These are phyloP conservation scores for Cercospora berteroae DNA, from an alignment of 2,329 filamentous ascomycete genomes.

Conservation along the genomic window DNA sequence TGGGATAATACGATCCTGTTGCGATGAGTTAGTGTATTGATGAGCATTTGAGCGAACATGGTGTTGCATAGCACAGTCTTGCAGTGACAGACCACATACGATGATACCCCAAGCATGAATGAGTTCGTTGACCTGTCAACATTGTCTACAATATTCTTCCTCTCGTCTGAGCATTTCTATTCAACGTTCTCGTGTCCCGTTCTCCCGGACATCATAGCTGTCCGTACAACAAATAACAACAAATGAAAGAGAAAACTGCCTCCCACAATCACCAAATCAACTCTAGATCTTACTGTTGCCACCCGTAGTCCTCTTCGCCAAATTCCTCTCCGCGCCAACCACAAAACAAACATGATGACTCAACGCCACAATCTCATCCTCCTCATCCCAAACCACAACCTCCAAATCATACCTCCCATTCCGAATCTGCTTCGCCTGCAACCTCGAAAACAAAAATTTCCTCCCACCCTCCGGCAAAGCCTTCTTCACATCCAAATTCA, in stretches of 20 bases:
- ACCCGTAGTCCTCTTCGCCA: conserved; percentile 48
- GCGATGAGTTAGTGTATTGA: neutral
- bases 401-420: conserved; percentile 75
- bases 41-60: neutral
- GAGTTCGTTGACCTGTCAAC: neutral
- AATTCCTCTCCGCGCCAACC: conserved; percentile 63
- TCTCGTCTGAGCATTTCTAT: neutral
- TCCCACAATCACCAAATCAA: conserved; percentile 2
- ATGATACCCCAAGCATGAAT: neutral
- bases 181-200: neutral
- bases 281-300: conserved; percentile 20
- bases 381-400: conserved; percentile 63
- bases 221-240: neutral
- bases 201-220: neutral
- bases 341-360: conserved; percentile 67
- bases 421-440: conserved; percentile 63
- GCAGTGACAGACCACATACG: neutral
- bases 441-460: conserved; percentile 69
- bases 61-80: neutral
- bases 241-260: neutral
- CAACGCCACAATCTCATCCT: conserved; percentile 64
- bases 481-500: conserved; percentile 78
- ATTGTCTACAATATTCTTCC: neutral
- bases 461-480: conserved; percentile 64
- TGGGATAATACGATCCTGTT: neutral